These are phyloP conservation scores for Chaetothyriales sp. DNA, from an alignment of 2,329 filamentous ascomycete species.

Conservation along the genomic window DNA sequence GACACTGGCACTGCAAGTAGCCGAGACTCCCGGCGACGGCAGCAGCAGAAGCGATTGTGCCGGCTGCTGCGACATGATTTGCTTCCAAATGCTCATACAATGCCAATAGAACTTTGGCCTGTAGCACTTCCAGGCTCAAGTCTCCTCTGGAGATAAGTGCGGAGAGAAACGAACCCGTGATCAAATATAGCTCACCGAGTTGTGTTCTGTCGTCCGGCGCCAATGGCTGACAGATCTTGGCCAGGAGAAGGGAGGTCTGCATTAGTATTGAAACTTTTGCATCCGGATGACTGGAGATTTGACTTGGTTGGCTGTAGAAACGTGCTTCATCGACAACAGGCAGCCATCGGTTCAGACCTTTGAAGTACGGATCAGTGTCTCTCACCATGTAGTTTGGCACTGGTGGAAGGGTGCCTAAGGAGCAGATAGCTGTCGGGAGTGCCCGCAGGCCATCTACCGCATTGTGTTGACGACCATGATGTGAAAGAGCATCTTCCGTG, in stretches of 20 bases:
- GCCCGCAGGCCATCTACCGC: neutral
- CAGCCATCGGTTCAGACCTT: neutral
- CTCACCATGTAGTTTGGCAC: neutral
- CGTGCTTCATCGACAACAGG: neutral
- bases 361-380: neutral
- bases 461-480: neutral
- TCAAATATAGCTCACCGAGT: neutral
- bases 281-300: neutral
- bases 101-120: neutral
- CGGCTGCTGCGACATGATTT: neutral
- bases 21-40: neutral
- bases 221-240: neutral
- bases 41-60: neutral
- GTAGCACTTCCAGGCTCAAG: neutral
- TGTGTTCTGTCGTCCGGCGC: neutral
- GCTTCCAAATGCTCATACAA: neutral
- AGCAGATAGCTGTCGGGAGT: neutral
- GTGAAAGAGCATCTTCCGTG: neutral
- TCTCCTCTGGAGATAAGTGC: neutral
- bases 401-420: neutral
- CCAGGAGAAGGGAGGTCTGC: neutral
- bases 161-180: neutral
- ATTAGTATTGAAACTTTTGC: neutral
- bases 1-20: neutral
- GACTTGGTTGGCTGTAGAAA: neutral